Evolutionary conservation across 2,329 filamentous ascomycete genomes (phyloP), one percentile per base, ranked within the genome.

Genomic region (Colletotrichum paranaense): DNA sequence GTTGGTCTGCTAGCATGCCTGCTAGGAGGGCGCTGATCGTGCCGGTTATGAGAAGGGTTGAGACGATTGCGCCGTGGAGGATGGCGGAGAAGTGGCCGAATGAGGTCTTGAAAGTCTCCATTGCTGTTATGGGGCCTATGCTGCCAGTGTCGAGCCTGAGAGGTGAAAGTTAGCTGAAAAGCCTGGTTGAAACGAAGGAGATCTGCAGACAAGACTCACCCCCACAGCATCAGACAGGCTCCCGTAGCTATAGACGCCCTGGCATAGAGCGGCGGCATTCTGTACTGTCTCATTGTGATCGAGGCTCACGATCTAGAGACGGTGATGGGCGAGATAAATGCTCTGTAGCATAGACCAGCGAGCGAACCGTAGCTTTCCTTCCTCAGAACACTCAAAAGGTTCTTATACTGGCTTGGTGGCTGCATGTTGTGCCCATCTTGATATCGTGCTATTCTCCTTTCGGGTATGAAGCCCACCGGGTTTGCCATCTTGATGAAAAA

Each of bases 91-190:
- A 84, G 11, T 82, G 79, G 5, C 89, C 89, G 75, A 91, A 88
- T 4, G 84, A 82, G 2, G 80, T 68, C 8, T 81, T 81, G 78
- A 90, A 92, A 11, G 82, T 79, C 0, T 82, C 75, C 90, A 92
- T 92, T 5, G 86, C 84, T 0, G 90, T 91, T 0, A 91, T 85
- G 2, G 90, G 87, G 0, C 90, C 90, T 68, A 91, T 89, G n/a
- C 85, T 87, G 14, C 89, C 88, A 0, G 89, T 82, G 35, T 83
- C 81, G 46, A 79, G 52, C 5, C 67, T 69, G 16, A 5, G 7
- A 22, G 14, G 55, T 30, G 7, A 57, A 16, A 4, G 6, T 46
- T 12, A 16, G 46, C 8, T 66, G 16, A 57, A 11, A 57, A 0
- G 19, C 28, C 9, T 22, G 12, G 16, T 32, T 42, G 7, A n/a